Evolutionary conservation across 225 moss, liverwort and hornwort genomes (phyloP), one percentile per base, ranked within the genome.

Genomic region (Antitrichia curtipendula): DNA sequence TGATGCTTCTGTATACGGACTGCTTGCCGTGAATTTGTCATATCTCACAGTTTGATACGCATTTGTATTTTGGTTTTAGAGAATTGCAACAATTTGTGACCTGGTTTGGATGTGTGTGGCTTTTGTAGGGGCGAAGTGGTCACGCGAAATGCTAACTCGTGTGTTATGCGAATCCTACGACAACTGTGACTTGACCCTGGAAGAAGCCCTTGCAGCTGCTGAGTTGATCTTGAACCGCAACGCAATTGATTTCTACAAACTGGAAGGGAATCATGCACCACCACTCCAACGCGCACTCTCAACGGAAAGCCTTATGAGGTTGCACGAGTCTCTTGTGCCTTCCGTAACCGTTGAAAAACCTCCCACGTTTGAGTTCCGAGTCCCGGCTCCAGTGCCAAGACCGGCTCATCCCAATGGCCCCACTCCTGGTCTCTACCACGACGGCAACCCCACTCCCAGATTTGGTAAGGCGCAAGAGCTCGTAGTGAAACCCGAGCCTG

Each of bases 61-160:
- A 65, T 78, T 70, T 80, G 72, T 58, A 41, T 58, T 75, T 31
- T 62, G 27, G 23, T 36, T 61, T 78, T n/a, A 54, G 28, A 59
- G 29, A 68, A 29, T 50, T 75, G 62, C 28, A 64, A 29, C 63
- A 69, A 66, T 17, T 58, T 77, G 56, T 88, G 58, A 84, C 64
- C 10, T 85, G 73, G 32, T 62, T 75, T 76, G 66, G 68, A 68
- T 57, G 76, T 78, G 56, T 84, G 81, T 64, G 71, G 36, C 24
- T 53, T 45, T 75, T 93, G 82, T 78, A 96, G 97, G 96, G 77
- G 97, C 97, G 60, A 98, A 98, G 86, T 96, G 95, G 97, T 93
- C 96, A 41, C 93, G 97, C 82, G 91, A 91, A 62, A 93, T 96
- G 86, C 91, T 98, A 38, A 89, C 91, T 14, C 94, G 95, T 53